Evolutionary conservation across 306 rosid species (phyloP).

Genomic region (Cucurbita moschata): DNA sequence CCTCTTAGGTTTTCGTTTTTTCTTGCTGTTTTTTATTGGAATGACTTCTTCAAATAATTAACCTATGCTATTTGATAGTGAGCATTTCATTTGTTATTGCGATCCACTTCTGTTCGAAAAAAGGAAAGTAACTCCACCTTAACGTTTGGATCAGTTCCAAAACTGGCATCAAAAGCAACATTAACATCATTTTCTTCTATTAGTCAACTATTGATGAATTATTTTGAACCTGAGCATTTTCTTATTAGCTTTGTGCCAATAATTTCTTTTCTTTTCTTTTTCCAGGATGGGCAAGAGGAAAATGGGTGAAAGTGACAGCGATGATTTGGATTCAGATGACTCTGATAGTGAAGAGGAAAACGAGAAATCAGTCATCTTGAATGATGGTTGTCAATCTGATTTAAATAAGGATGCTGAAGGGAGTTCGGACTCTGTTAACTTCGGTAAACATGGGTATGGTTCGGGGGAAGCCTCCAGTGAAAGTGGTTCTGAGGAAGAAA

Average conservation of each 20-base stretch:
- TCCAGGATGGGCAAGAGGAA: slow-evolving; percentile 81
- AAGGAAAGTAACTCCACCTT: not conserved
- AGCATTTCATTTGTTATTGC: not conserved
- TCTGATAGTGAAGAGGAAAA: slow-evolving; percentile 24
- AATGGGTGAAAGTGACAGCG: slow-evolving; percentile 55
- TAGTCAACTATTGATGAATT: not conserved
- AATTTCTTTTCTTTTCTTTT: not conserved
- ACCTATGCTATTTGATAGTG: not conserved
- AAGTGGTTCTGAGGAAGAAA: slow-evolving; percentile 78
- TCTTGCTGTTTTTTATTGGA: not conserved
- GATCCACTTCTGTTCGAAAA: not conserved
- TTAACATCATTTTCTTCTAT: not conserved
- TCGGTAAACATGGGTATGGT: slow-evolving; percentile 27
- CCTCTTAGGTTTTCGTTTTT: not conserved
- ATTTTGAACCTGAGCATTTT: not conserved
- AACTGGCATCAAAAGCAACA: not conserved
- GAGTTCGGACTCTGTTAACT: slow-evolving; percentile 56
- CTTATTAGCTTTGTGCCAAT: not conserved
- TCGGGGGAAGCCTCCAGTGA: slow-evolving; percentile 37
- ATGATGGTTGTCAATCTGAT: slow-evolving; percentile 33
- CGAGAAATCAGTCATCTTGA: slow-evolving; percentile 36
- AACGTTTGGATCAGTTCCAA: not conserved
- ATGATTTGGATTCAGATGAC: slow-evolving; percentile 48
- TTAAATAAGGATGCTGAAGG: slow-evolving; percentile 41
- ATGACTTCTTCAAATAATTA: not conserved